phyloP scores from a whole-genome alignment of 495 filamentous ascomycete genomes.

The Tuber umbilicatum region DNA sequence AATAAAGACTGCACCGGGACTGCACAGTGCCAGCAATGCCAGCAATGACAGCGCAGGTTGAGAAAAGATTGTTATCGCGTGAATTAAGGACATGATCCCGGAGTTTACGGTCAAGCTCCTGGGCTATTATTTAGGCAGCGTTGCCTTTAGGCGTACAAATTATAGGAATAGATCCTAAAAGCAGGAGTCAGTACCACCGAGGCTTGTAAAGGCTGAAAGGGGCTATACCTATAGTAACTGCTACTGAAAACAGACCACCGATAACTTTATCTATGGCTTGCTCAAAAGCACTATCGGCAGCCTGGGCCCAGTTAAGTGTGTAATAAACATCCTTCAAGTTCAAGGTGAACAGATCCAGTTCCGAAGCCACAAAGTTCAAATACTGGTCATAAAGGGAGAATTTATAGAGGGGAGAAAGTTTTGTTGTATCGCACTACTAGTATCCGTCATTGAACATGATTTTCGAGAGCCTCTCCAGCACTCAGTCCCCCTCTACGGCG shows the following conservation, averaged over 20 bases:
- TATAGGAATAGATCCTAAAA: conserved; percentile 74
- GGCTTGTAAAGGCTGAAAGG: neutral
- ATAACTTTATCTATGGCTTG: conserved; percentile 81
- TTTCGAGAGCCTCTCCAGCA: too few relatives aligned
- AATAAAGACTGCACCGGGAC: conserved; percentile 45
- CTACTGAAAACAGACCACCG: conserved; percentile 89
- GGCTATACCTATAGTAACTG: conserved; percentile 84
- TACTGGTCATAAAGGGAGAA: conserved; percentile 99
- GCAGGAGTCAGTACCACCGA: conserved; percentile 3
- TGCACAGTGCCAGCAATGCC: conserved; percentile 25
- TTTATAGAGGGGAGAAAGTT: too few relatives aligned
- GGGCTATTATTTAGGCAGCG: conserved; percentile 88
- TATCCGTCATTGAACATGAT: too few relatives aligned
- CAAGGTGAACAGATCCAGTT: conserved; percentile 92
- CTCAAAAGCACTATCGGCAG: conserved; percentile 84
- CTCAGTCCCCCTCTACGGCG: too few relatives aligned
- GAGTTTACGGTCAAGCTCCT: conserved; percentile 88
- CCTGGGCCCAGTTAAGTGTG: conserved; percentile 86
- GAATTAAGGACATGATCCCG: conserved; percentile 96
- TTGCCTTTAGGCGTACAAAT: conserved; percentile 87
- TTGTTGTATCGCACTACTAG: too few relatives aligned
- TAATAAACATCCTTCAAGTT: conserved; percentile 90
- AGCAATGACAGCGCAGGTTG: conserved; percentile 25
- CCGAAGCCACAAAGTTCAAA: conserved; percentile 94
- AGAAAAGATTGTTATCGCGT: conserved; percentile 57